Evolutionary conservation across 768 basidiomycete genomes (phyloP), one percentile per base, ranked within the genome.

Genomic region (Suillus plorans): DNA sequence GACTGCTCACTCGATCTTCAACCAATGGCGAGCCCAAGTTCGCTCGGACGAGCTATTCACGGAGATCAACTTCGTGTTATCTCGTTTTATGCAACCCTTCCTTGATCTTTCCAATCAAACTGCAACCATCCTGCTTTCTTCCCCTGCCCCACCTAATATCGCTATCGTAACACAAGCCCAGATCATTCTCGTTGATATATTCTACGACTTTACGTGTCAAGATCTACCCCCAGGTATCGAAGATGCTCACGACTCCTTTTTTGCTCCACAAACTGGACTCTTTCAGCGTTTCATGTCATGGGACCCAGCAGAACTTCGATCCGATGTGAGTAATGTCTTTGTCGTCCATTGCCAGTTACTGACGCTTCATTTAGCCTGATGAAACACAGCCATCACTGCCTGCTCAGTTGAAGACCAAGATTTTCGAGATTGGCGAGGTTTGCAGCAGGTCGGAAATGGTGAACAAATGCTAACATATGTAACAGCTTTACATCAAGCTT

Each of bases 1-100:
- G 72, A 95, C 95, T 0, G 95, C 95, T 0, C 97, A 98, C 75
- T 96, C 94, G 45, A 98, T 99, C 71, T 99, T 98, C 80, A 85
- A 82, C 50, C 90, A 89, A 56, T 99, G 97, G 97, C 87, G 97
- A 52, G 88, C 94, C 2, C 91, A 91, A 70, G 91, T 95, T 67
- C 88, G 95, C 64, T 91, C 92, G 14, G 91, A 99, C 77, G 76
- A 84, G 47, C 87, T 99, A 55, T 99, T 89, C 80, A 83, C 88
- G 4, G 92, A 91, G 71, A 98, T 99, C 82, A 97, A 97, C 76
- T 82, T 92, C 63, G 96, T 97, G 62, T 84, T 99, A 44, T 81
- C 79, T 47, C 89, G 88, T 71, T 97, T 99, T 80, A 88, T 91
- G 78, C 74, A 79, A 2, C 91, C 94, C 0, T 99, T 95, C 80